Base-by-base conservation (phyloP, 495 filamentous ascomycete species). In the Tuber umbilicatum region DNA sequence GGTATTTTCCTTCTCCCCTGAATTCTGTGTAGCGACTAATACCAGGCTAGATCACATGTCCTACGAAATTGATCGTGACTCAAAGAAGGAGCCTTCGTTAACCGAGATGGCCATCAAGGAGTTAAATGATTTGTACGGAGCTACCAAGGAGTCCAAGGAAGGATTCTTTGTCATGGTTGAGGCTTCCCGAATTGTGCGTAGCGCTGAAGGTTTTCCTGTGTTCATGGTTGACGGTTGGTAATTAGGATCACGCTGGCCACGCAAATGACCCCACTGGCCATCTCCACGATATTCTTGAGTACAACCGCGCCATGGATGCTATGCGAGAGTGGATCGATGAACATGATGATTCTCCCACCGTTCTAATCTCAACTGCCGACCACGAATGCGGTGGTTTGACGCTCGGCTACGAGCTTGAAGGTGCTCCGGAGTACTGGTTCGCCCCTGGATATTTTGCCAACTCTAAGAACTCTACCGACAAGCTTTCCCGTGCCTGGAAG, bases 101-200 rank as follows among this genome's bases (percentile, higher is more conserved):
- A 81, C 83, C 6, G 83, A 84, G 72, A 83, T 83, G 79, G 80
- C 80, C 7, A 73, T 84, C 38, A 80, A 81, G 60, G 83, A 79
- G 19, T 76, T 84, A 31, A 74, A 79, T 68, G 81, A 84, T n/a
- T 79, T 84, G 23, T 74, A 81, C 64, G 67, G 69, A 9, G 83
- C 83, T 9, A 84, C 84, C 35, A 80, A 80, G 64, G 42, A 75
- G 6, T 73, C 70, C 17, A 70, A 82, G 45, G 79, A 84, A 74
- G 80, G 83, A 4, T 84, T 83, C 76, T 84, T 84, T 76, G 72
- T 84, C 47, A 77, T 84, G 73, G 79, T 84, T 39, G 84, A 84
- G 74, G 83, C 82, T 19, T 83, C 81, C 17, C 77, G 83, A n/a
- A 84, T 84, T 70, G 77, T 79, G 43, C 1, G 72, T 1, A 4